phyloP scores from a whole-genome alignment of 1,284 basidiomycete genomes.

The Pisolithus thermaeus region DNA sequence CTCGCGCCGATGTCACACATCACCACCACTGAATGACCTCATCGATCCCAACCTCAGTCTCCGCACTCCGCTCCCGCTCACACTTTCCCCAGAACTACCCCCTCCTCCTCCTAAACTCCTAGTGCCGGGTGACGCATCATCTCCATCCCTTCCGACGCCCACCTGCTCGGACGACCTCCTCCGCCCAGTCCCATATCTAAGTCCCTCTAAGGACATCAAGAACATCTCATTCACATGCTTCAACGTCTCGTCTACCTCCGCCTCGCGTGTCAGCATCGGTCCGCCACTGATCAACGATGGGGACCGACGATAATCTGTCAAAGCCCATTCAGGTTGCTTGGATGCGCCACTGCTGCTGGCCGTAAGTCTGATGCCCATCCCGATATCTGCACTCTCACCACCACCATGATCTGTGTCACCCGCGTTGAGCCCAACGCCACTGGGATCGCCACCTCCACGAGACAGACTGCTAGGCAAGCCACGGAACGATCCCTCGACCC shows the following conservation, averaged over 20 bases:
- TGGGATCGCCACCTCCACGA: no score
- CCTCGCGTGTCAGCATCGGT: slow-evolving; percentile 27
- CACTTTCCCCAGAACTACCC: slow-evolving; percentile 3
- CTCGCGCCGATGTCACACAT: no score
- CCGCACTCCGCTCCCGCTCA: slow-evolving; percentile 7
- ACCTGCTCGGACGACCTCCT: slow-evolving; percentile 5
- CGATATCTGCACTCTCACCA: not conserved
- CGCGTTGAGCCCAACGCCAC: no score
- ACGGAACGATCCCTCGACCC: slow-evolving; percentile 5
- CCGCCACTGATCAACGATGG: slow-evolving; percentile 21
- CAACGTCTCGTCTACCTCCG: slow-evolving; percentile 57
- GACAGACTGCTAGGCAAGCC: no score
- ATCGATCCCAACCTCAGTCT: slow-evolving; percentile 10
- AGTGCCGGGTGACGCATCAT: not conserved
- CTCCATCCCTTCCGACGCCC: slow-evolving; percentile 10
- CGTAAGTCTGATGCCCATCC: slow-evolving; percentile 5
- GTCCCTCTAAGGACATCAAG: slow-evolving; percentile 51
- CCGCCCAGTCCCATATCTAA: slow-evolving; percentile 22
- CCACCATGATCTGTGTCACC: not conserved
- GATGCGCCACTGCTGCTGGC: not conserved
- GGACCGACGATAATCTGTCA: slow-evolving; percentile 18
- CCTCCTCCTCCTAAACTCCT: slow-evolving; percentile 8
- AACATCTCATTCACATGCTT: slow-evolving; percentile 62
- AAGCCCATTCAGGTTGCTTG: no score
- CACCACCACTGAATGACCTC: slow-evolving; percentile 1